Base-by-base conservation (phyloP, 2,329 filamentous ascomycete species). In the Neofusicoccum sp. region DNA sequence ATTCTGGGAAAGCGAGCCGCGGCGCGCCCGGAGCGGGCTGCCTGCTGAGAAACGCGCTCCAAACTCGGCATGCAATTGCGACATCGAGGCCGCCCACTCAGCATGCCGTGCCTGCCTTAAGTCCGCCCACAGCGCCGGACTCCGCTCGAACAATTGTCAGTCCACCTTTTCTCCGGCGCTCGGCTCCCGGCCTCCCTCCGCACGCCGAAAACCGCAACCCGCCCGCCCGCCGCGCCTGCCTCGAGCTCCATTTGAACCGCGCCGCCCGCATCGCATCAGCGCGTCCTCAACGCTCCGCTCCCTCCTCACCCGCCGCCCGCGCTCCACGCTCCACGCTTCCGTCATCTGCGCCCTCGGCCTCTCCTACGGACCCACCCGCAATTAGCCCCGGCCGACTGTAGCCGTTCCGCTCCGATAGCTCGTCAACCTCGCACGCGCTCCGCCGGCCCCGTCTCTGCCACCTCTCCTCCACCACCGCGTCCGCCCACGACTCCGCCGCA, bases 371-470 rank as follows among this genome's bases (percentile, higher is more conserved):
- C 60, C 49, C 39, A 62, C 49, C 48, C 12, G 31, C 49, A 56
- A 56, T 28, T 47, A 44, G 47, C 47, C 50, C 43, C 48, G 50
- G 22, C 49, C 50, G 48, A 34, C 48, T 50, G 44, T 62, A 62
- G 59, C 59, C 59, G 59, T 52, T 54, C 59, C 39, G 59, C 59
- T 62, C 59, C 59, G 59, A 62, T 52, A 62, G 36, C 48, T 45
- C 43, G 39, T 54, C 59, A 44, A 54, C 28, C 39, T 43, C 43
- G 34, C 49, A 16, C 36, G 49, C 61, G 14, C 61, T 29, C 58
- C 47, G 44, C 47, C 54, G 54, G 45, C 54, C 29, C 45, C 16
- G n/a, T 31, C 22, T 36, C 31, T 58, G 31, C 31, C n/a, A 47
- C n/a, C 29, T 45, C 34, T 49, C 12, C 31, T 28, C 29, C 31